Conservation (phyloP, 1,284 basidiomycete species). For the Rhodotorula sp. region DNA sequence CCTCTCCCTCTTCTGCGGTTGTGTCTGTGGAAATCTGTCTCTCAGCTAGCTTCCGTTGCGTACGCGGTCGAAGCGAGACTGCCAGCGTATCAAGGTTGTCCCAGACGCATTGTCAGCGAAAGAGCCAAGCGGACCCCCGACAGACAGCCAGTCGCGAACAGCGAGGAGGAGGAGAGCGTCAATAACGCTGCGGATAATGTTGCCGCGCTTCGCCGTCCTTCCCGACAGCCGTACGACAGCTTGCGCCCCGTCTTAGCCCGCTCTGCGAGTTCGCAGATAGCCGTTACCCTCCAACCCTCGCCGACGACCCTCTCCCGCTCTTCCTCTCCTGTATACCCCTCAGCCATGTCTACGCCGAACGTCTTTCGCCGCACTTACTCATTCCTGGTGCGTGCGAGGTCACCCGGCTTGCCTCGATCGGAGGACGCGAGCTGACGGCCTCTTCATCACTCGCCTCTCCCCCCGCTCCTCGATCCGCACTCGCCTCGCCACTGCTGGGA, state of each 20-base stretch:
- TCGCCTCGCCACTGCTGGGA: not conserved
- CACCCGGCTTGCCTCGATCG: no score
- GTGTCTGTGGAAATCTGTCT: no score
- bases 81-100: not conserved
- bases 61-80: no score
- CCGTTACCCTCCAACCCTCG: not conserved
- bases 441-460: not conserved
- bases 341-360: constrained; percentile 28
- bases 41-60: no score
- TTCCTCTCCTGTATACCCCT: not conserved
- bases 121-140: not conserved
- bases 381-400: constrained; percentile 30
- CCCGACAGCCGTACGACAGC: no score
- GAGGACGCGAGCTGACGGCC: not conserved
- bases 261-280: not conserved
- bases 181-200: not conserved
- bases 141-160: not conserved
- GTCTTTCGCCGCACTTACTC: constrained; percentile 35
- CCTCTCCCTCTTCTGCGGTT: no score
- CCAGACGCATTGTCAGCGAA: no score
- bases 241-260: not conserved
- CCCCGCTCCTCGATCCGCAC: not conserved
- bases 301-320: not conserved
- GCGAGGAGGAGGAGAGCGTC: not conserved
- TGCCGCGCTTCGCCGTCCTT: not conserved